Conservation (phyloP, 805 yeast species). For the Myxozyma mucilagina region DNA sequence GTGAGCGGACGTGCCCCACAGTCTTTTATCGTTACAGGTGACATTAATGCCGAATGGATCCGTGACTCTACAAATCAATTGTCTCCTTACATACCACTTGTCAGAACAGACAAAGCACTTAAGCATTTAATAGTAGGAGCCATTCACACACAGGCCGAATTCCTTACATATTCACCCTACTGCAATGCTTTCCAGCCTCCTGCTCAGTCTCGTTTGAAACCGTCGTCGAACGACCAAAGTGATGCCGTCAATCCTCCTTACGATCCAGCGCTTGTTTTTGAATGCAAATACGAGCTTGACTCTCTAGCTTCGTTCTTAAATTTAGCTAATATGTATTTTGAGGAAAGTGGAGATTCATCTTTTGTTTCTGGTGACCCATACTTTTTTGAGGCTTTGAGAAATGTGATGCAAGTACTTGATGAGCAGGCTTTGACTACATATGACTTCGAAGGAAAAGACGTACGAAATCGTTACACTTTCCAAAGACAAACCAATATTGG, state of each 20-base stretch:
- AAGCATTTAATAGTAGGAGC: constrained; percentile 68
- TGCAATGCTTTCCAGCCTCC: constrained; percentile 95
- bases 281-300: constrained; percentile 87
- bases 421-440: constrained; percentile 63
- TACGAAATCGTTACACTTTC: constrained; percentile 61
- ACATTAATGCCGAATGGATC: constrained; percentile 91
- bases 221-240: constrained; percentile 35
- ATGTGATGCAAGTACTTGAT: constrained; percentile 52
- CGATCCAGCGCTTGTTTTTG: constrained; percentile 72
- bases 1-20: constrained; percentile 46
- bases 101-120: constrained; percentile 53
- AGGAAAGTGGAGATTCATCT: constrained; percentile 52
- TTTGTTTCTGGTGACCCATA: constrained; percentile 44
- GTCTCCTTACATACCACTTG: constrained; percentile 67
- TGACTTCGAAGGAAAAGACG: constrained; percentile 31
- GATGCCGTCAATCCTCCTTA: constrained; percentile 72
- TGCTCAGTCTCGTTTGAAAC: constrained; percentile 43
- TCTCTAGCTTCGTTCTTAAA: constrained; percentile 81
- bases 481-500: constrained; percentile 71
- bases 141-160: constrained; percentile 72
- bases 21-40: constrained; percentile 86
- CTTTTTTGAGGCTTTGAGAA: constrained; percentile 31
- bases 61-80: constrained; percentile 84
- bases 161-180: constrained; percentile 64
- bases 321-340: constrained; percentile 67